Evolutionary conservation across 192 early-diverging fungal genomes (phyloP), one percentile per base, ranked within the genome.

Genomic region (Linnemannia zychae): DNA sequence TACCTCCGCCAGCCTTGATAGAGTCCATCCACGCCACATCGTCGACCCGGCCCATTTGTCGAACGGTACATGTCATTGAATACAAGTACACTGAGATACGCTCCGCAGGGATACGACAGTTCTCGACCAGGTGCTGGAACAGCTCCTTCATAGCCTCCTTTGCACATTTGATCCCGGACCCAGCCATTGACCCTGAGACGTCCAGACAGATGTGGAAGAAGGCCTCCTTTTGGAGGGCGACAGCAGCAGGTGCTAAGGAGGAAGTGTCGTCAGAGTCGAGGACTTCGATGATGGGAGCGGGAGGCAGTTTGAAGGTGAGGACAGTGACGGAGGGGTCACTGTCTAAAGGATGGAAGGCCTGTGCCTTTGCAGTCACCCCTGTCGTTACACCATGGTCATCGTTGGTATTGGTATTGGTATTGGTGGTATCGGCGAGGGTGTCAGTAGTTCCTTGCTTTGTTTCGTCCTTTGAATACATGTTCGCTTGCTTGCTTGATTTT

Each of bases 181-280:
- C 88, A 15, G 82, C 67, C 88, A 89, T 89, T 0, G 88, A 89
- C 11, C 85, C 88, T 20, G 81, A 88, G n/a, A 67, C 36, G 68
- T 85, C 83, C 7, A 85, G 78, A 37, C 83, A 85, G 40, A 85
- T 85, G 22, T 85, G 74, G 50, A 85, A 85, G 20, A 60, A 85
- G 0, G 77, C 74, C 44, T 85, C 74, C 77, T 85, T 85, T 16
- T 49, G 40, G 0, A 5, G 20, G 18, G 12, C 15, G 20, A 38
- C 50, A 7, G 24, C 24, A 12, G 12, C 11, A 12, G 28, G 57
- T 57, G 40, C 40, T 44, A 3, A 44, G 4, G 9, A 44, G 20
- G 53, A 24, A 15, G 16, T 7, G 18, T 75, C 24, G 6, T 75
- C 46, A 4, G 20, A 15, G 46, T 34, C 11, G 4, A 3, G 4